Conservation (phyloP, 2,329 filamentous ascomycete genomes). For the Diatrype stigma region DNA sequence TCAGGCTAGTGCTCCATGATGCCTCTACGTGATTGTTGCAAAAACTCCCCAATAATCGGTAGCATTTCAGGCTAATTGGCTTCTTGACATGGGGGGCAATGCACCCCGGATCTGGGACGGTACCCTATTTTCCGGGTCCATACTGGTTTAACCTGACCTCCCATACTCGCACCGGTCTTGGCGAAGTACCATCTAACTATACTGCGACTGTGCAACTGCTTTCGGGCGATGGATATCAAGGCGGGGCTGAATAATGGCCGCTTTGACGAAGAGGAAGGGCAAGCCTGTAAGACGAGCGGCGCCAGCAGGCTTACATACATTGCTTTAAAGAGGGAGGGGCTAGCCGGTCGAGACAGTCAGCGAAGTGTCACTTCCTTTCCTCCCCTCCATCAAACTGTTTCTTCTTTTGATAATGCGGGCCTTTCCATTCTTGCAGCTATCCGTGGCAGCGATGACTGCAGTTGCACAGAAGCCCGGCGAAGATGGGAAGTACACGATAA, state of each 20-base stretch:
- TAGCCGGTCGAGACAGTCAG: background rate
- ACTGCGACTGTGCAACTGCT: background rate
- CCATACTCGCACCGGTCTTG: background rate
- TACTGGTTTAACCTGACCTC: background rate
- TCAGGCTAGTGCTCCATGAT: background rate
- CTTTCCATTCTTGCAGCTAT: conserved; percentile 13
- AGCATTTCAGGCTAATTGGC: background rate
- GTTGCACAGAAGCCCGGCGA: conserved; percentile 19
- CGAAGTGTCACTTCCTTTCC: background rate
- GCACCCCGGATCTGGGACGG: background rate
- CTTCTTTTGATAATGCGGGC: conserved; percentile 18
- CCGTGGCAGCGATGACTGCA: conserved; percentile 16
- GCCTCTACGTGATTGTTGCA: too few relatives aligned
- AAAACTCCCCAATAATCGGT: background rate
- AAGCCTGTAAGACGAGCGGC: background rate
- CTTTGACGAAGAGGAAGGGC: background rate
- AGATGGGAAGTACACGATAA: conserved; percentile 29
- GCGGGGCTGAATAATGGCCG: background rate
- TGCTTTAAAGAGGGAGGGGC: background rate
- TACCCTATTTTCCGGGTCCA: background rate
- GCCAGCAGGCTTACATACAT: background rate
- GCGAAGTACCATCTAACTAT: background rate
- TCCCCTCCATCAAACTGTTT: background rate
- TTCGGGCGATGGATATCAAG: background rate
- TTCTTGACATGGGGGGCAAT: background rate